A percentile compares a stretch with the other conserved stretches of the same genome.
phyloP scores from a whole-genome alignment of 108 stramenopile genomes.

The Mayamaea pseudoterrestris region DNA sequence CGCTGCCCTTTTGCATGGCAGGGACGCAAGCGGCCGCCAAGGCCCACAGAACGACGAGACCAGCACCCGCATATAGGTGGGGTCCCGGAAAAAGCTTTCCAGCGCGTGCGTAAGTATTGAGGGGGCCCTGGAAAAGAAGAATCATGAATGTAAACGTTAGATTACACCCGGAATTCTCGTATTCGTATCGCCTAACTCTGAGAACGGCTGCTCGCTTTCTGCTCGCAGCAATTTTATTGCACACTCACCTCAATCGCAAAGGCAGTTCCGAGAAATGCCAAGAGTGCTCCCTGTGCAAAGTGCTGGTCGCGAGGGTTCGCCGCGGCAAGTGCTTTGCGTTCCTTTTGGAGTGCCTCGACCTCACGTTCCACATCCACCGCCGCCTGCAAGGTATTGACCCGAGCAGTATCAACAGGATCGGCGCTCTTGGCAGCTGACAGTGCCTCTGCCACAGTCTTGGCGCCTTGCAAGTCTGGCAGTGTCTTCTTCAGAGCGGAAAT shows the following conservation, averaged over 20 bases:
- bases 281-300: conserved; percentile 72
- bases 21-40: conserved; percentile 83
- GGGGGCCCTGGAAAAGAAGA: conserved; percentile 52
- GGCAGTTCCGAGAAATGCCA: conserved; percentile 84
- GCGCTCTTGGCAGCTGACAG: conserved; percentile 41
- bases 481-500: conserved; percentile 55
- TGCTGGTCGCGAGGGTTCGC: conserved; percentile 72
- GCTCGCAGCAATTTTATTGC: no score
- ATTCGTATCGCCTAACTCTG: no score
- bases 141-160: conserved; percentile 2
- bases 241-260: conserved; percentile 84
- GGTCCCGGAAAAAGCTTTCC: conserved; percentile 97
- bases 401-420: conserved; percentile 38
- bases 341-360: conserved; percentile 50
- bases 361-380: conserved; percentile 35
- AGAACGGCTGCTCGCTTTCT: no score
- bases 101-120: conserved; percentile 93
- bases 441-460: conserved; percentile 32
- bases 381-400: conserved; percentile 30
- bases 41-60: conserved; percentile 88
- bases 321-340: conserved; percentile 69
- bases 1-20: conserved; percentile 96
- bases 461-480: conserved; percentile 34
- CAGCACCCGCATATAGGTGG: conserved; percentile 95
- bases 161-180: no score